Conservation (phyloP, 2,329 filamentous ascomycete genomes). For the Colletotrichum godetiae region DNA sequence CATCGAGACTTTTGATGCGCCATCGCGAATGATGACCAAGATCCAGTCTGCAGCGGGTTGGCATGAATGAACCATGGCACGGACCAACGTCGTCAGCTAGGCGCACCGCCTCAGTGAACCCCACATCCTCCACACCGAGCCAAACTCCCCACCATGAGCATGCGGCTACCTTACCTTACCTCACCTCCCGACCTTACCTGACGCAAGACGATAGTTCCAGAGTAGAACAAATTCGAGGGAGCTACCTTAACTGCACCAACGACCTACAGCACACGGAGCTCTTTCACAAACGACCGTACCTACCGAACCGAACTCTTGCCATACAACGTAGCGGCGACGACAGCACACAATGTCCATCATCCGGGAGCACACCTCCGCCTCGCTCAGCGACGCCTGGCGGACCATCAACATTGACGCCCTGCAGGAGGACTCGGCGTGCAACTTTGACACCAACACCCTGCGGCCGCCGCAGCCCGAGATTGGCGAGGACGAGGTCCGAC, state of each 20-base stretch:
- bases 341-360: slow-evolving; percentile 71
- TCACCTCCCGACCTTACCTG: slow-evolving; percentile 24
- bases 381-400: slow-evolving; percentile 76
- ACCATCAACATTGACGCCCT: slow-evolving; percentile 95
- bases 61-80: slow-evolving; percentile 10
- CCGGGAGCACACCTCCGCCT: slow-evolving; percentile 70
- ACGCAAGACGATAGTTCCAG: slow-evolving; percentile 12
- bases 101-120: slow-evolving; percentile 34
- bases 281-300: neutral
- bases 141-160: slow-evolving; percentile 31
- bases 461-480: slow-evolving; percentile 81
- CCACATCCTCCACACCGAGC: slow-evolving; percentile 31
- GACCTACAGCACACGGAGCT: neutral
- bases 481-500: slow-evolving; percentile 81
- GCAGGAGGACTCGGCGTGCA: slow-evolving; percentile 88
- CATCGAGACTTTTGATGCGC: neutral
- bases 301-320: neutral
- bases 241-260: slow-evolving; percentile 1
- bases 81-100: slow-evolving; percentile 9
- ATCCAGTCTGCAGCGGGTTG: slow-evolving; percentile 12
- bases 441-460: slow-evolving; percentile 90
- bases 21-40: neutral
- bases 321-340: neutral
- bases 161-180: slow-evolving; percentile 34
- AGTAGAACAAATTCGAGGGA: slow-evolving; percentile 6